Evolutionary conservation across 441 rosid genomes (phyloP), one percentile per base, ranked within the genome.

Genomic region (Euphorbia celastroides): DNA sequence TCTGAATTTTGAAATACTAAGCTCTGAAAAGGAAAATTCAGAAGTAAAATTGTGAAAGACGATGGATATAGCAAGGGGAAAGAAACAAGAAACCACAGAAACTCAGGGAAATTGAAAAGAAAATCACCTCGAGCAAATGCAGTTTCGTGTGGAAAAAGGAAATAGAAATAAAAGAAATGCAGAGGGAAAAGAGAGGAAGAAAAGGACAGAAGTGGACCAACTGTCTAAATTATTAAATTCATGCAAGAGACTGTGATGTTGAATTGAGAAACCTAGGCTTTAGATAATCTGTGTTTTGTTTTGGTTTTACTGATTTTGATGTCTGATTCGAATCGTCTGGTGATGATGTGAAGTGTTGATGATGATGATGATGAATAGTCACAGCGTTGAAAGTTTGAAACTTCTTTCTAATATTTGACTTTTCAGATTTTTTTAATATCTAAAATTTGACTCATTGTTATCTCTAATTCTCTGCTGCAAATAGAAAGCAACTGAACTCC

Each of bases 61-160:
- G 10, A 64, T 7, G 57, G 17, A 57, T 63, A 57, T 55, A 70
- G 31, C 22, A 27, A 58, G n/a, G 20, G 26, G 64, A 65, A 9
- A 16, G 62, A 66, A 63, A 22, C 44, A 42, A 60, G n/a, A n/a
- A 56, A 62, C 20, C 55, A 42, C 34, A 14, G 34, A 4, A 64
- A 36, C 4, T 34, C 38, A 34, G 38, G 66, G 52, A 70, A 38
- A 31, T 2, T 11, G 52, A 11, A 38, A 44, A 44, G 42, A 9
- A 4, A 64, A 64, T 42, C 7, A 50, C 20, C 20, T 17, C 20
- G n/a, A n/a, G 26, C 50, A 54, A 23, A 34, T 34, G 38, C 5
- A n/a, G n/a, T n/a, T n/a, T n/a, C 38, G 38, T 34, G 38, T 34
- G 38, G 57, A 72, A 11, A 0, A 16, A 16, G 32, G 2, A 8